Percentiles rank a stretch among this genome's conserved stretches.
Evolutionary conservation across 2,329 filamentous ascomycete species (phyloP).

Genomic region (Trichoderma sp.): DNA sequence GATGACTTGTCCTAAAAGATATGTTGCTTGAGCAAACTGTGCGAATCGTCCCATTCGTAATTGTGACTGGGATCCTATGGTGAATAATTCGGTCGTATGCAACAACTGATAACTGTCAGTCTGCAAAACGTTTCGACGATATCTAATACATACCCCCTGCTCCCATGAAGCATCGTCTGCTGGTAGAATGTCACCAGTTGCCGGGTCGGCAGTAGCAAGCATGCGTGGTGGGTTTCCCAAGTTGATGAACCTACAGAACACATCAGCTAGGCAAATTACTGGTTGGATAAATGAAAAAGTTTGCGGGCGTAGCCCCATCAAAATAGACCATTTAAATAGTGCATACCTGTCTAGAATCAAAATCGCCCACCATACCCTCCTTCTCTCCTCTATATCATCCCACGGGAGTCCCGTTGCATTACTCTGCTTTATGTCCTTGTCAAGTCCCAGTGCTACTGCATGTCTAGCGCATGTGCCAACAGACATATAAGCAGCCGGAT

Average conservation of each 20-base stretch:
- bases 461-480: neutral
- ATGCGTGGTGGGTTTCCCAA: neutral
- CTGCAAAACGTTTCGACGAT: neutral
- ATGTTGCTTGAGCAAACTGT: neutral
- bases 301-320: neutral
- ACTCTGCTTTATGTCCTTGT: neutral
- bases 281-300: neutral
- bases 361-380: neutral
- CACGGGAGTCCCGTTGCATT: neutral
- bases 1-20: neutral
- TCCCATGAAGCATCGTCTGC: neutral
- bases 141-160: neutral
- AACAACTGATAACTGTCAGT: neutral
- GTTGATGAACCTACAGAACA: neutral
- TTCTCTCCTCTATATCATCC: neutral
- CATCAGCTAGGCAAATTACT: neutral
- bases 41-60: neutral
- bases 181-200: neutral
- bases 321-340: neutral
- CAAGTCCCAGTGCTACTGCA: neutral
- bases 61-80: neutral
- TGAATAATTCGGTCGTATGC: neutral
- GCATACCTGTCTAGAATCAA: neutral
- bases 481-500: neutral
- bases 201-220: neutral